Evolutionary conservation across 208 protist genomes (phyloP), one percentile per base, ranked within the genome.

Genomic region (Blechomonas ayalai): DNA sequence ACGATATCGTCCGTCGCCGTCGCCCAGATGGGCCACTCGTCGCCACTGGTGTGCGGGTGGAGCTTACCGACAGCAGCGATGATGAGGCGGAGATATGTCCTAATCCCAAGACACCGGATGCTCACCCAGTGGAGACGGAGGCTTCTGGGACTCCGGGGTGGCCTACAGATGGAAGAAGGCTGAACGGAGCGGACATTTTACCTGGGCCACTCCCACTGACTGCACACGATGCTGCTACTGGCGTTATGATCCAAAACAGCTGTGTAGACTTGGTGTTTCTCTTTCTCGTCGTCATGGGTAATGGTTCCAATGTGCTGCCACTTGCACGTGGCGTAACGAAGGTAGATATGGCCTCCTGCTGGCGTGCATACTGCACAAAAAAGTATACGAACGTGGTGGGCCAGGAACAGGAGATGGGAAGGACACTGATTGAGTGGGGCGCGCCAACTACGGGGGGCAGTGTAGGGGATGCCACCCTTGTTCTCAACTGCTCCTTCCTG

Each of bases 191-290:
- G n/a, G n/a, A n/a, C n/a, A n/a, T n/a, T n/a, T n/a, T n/a, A n/a
- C n/a, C n/a, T n/a, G n/a, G n/a, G n/a, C n/a, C n/a, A n/a, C n/a
- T n/a, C n/a, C n/a, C n/a, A n/a, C n/a, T 56, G 19, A 31, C 25
- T 10, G 42, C 47, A 16, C 49, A 47, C 8, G 23, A 53, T 0
- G 38, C 63, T 23, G 52, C 64, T 8, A 59, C 59, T 5, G 75
- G 64, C 9, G 42, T 63, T 16, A 79, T 85, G 50, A 46, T 74
- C 1, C 69, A 75, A 28, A 72, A 49, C 10, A 85, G 77, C 59
- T 82, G 58, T 37, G 72, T 93, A 8, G 84, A 93, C 49, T 65
- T 90, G 36, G 84, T 93, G 0, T 93, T 93, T 46, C 63, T 93
- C 3, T 90, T 93, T 40, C 45, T 86, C 41, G 26, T 90, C 7